Base-by-base conservation (phyloP, 441 rosid species). In the Mallotus japonicus region DNA sequence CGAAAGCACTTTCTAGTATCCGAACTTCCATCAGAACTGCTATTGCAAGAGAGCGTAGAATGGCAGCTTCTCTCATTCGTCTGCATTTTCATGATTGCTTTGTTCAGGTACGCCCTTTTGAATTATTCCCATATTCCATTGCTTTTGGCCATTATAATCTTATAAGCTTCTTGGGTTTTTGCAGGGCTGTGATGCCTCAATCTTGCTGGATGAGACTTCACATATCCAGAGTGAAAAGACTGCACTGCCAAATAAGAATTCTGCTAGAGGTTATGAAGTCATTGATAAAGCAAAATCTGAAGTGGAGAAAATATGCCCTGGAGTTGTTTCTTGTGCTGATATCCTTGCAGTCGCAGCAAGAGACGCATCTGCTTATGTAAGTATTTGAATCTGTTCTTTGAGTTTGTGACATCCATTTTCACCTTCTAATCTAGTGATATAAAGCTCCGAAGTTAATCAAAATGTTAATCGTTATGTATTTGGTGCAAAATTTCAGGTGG, bases 21-120 rank as follows among this genome's bases (percentile, higher is more conserved):
- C 80, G 88, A 44, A 73, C 84, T 17, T 50, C 87, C 42, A 78
- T 89, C 54, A 75, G 87, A n/a, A 67, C 68, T 1, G 83, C 93
- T 0, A 79, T 89, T 53, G 84, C 88, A 15, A 55, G 75, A 2
- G 91, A 89, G 51, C 80, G 87, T 8, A 77, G 93, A 69, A 85
- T 87, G 91, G 91, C 88, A 9, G 91, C 88, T 3, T 89, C 88
- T 69, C 87, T 87, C 56, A 76, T 88, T 76, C 90, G 89, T 55
- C 86, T 86, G 8, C 92, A 88, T 46, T 86, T 88, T 76, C 88
- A 88, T 40, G 89, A 87, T 6, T 89, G 91, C 76, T 89, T 89
- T 19, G 91, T 89, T 37, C 85, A 81, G 76, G 89, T 84, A 84
- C 54, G 13, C 32, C 2, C 2, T 24, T 24, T 2, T n/a, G n/a